Evolutionary conservation across 345 rosid genomes (phyloP).

Genomic region (Odontarrhena argentea): DNA sequence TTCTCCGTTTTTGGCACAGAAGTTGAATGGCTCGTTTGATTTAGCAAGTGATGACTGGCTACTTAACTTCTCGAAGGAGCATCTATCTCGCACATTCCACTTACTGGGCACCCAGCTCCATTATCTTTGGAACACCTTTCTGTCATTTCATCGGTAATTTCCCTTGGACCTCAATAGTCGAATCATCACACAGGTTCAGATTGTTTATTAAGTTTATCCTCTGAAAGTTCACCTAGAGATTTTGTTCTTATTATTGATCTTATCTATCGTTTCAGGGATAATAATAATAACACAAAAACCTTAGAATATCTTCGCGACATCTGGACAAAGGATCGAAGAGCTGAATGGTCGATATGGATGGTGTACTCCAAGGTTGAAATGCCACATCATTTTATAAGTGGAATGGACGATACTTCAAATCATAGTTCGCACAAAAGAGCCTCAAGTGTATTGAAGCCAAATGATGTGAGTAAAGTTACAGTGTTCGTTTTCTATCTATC

Average conservation of each 20-base stretch:
- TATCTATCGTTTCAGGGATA: constrained; percentile 56
- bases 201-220: constrained; percentile 5
- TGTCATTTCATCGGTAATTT: constrained; percentile 85
- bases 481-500: constrained; percentile 1
- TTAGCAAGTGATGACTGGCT: constrained; percentile 49
- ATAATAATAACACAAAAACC: constrained; percentile 59
- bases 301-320: constrained; percentile 64
- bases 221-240: background rate
- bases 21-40: constrained; percentile 44
- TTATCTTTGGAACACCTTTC: constrained; percentile 76
- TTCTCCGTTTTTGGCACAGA: constrained; percentile 50
- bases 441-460: constrained; percentile 63
- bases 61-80: constrained; percentile 55
- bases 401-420: constrained; percentile 62
- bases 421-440: constrained; percentile 60
- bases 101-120: constrained; percentile 68
- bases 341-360: constrained; percentile 99
- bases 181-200: constrained; percentile 2
- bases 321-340: constrained; percentile 87
- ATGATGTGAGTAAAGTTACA: constrained; percentile 56
- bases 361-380: constrained; percentile 94
- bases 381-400: constrained; percentile 93
- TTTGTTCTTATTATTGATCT: constrained; percentile 5
- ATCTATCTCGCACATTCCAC: constrained; percentile 54
- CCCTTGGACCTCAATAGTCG: constrained; percentile 12